Conservation (phyloP, 164 flowering plant species). For the Macadamia integrifolia region DNA sequence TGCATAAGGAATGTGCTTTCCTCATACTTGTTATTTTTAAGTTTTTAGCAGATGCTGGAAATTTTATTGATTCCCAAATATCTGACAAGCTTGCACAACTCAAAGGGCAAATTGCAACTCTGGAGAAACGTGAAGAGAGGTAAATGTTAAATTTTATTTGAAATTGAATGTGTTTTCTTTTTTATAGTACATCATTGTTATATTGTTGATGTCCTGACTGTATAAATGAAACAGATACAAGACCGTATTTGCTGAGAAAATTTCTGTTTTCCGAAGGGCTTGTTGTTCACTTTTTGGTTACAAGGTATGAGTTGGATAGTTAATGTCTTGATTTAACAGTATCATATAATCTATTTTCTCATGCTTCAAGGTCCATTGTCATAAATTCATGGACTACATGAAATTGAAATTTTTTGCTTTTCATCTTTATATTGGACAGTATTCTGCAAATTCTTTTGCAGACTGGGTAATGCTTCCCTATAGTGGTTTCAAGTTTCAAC, state of each 20-base stretch:
- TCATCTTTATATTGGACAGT: neutral
- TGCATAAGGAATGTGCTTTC: neutral
- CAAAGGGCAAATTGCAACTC: conserved; percentile 89
- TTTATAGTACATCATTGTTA: neutral
- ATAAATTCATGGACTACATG: too few relatives aligned
- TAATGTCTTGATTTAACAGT: neutral
- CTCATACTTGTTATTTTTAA: neutral
- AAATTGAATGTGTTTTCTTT: neutral
- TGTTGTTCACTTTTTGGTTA: conserved; percentile 98
- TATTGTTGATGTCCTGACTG: conserved; percentile 1
- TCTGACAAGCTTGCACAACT: conserved; percentile 77
- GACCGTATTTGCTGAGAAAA: conserved; percentile 92
- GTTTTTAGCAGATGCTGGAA: conserved; percentile 58
- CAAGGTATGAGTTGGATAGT: conserved; percentile 47
- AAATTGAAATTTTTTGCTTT: neutral
- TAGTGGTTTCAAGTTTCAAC: too few relatives aligned
- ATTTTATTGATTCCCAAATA: conserved; percentile 61
- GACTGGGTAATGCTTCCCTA: neutral
- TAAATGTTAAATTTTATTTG: conserved; percentile 20
- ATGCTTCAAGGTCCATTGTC: neutral
- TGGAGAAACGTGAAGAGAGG: conserved; percentile 98
- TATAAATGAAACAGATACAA: conserved; percentile 62
- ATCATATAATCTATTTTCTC: neutral
- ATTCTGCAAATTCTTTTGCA: neutral
- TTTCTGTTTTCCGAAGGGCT: conserved; percentile 96